Evolutionary conservation across 2,329 filamentous ascomycete species (phyloP), one percentile per base, ranked within the genome.

Genomic region (Podosphaera leucotricha): DNA sequence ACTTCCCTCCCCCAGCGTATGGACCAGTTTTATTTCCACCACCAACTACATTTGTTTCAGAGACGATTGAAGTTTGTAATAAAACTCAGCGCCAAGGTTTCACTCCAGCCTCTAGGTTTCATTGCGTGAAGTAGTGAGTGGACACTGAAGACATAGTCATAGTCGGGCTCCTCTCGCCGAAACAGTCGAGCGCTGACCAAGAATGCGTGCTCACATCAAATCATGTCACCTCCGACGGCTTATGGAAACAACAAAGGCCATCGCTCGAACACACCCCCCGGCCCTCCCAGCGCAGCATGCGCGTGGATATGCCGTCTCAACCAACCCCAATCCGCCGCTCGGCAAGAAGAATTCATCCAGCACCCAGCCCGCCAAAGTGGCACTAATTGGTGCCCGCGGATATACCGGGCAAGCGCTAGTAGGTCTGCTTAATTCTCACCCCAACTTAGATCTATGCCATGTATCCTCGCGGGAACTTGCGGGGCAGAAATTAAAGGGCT

Each of bases 361-460:
- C 62, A 71, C 73, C 47, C 72, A 74, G 48, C 80, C 82, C 10
- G 76, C 85, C 11, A 80, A 78, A 57, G 73, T 94, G 41, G 86
- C 80, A 38, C 69, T 94, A 44, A 92, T 94, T 51, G 86, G 86
- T 49, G 86, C 85, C 46, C 80, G 86, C 57, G 87, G 90, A 28
- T 95, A 93, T 60, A 95, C 87, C 44, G 87, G 90, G 36, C 83
- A 93, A 61, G 83, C 84, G 44, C 68, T 98, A 41, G 84, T 95
- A 54, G 77, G 75, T 48, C 72, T 98, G 18, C 68, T 98, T 42
- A 90, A 93, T 62, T 64, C 73, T 28, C 90, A 95, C 63, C 85
- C 85, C 13, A 72, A 82, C 61, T 80, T 95, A 70, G 86, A 94
- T 52, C 75, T 95, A 43, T 72, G 76, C 41, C 79, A 94, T 58